Conservation (phyloP, 495 filamentous ascomycete genomes). For the Talaromyces trachyspermus region DNA sequence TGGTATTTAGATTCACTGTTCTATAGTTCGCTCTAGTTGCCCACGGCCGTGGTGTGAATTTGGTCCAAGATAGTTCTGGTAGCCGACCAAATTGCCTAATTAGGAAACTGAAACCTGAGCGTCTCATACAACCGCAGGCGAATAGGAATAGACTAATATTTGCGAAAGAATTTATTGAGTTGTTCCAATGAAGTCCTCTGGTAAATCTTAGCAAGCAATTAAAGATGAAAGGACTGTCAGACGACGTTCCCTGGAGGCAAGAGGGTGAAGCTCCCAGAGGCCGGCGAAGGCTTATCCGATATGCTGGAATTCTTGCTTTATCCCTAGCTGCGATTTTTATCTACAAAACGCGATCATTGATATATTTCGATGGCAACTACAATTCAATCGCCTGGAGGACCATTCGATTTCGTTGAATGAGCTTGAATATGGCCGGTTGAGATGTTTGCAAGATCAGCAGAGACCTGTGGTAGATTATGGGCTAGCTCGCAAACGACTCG, state of each 20-base stretch:
- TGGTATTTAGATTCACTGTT: neutral
- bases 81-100: neutral
- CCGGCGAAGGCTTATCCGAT: neutral
- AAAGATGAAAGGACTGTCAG: neutral
- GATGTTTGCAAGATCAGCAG: neutral
- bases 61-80: neutral
- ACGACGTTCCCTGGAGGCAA: neutral
- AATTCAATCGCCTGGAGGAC: neutral
- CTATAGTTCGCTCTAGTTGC: neutral
- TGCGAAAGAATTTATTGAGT: neutral
- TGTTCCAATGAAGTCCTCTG: neutral
- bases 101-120: neutral
- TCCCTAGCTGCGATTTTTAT: neutral
- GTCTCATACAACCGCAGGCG: neutral
- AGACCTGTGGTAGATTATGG: neutral
- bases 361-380: neutral
- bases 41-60: neutral
- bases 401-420: neutral
- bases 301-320: neutral
- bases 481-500: neutral
- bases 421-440: neutral
- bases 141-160: neutral
- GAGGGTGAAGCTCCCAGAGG: neutral
- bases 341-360: neutral
- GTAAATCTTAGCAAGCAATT: neutral